Base-by-base conservation (phyloP, 1,284 basidiomycete genomes). In the Trichosporon sp. region DNA sequence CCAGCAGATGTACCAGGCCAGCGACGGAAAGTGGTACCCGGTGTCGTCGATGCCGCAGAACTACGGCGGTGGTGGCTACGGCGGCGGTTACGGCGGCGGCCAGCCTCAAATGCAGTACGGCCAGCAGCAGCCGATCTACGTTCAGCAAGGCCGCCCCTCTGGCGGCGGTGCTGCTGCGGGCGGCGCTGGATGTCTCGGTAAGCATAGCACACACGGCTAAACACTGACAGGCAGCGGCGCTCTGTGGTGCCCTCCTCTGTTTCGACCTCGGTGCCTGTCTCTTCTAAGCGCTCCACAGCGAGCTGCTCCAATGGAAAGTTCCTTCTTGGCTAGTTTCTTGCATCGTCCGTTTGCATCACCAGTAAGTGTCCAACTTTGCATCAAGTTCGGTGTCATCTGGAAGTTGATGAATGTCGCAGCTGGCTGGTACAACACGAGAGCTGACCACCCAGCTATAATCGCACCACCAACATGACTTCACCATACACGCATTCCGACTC, bases 1-100 rank as follows among this genome's bases (percentile, higher is more conserved):
- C 52, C 65, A 64, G 54, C 40, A 59, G 14, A 64, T 62, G 59
- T 69, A 69, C 57, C 68, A 69, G 49, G 68, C 68, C 33, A 52
- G 36, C 5, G 68, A 69, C 44, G 68, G 68, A 52, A 58, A 64
- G 61, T 69, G 68, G 68, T 69, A 69, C 59, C 67, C 67, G 21
- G 36, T 57, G 19, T 8, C 33, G 37, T 33, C 63, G 37, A 66
- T 66, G 65, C 66, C 66, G 4, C 63, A 64, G 46, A 54, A 44
- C 37, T 63, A 58, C 56, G 19, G 34, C 33, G 34, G 34, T 37
- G 34, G 34, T 13, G 34, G 34, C 3, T 33, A 54, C 32, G 56
- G 56, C 36, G 54, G 56, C 27, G 44, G 46, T 4, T 58, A 62
- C 33, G 61, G n/a, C n/a, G n/a, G n/a, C n/a, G n/a, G 61, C 14